Evolutionary conservation across 306 rosid genomes (phyloP), one percentile per base, ranked within the genome.

Genomic region (Vigna mungo): DNA sequence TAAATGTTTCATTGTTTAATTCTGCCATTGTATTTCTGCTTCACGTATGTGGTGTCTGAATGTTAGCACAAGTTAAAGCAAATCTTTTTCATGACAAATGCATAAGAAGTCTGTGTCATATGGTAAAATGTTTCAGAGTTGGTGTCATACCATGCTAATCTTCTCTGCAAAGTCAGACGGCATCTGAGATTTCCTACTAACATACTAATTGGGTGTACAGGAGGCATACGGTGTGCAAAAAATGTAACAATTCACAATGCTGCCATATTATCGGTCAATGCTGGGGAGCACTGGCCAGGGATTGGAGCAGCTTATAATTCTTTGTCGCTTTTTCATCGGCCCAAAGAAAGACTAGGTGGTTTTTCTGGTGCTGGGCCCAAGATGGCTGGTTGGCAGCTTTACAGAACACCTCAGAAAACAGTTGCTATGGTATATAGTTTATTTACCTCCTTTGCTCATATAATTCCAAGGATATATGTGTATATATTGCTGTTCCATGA

Each of bases 271-370:
- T 95, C 99, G 69, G 86, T 95, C 88, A 90, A 89, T 86, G 96
- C 97, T 51, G 96, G 97, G 71, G 99, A 95, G 78, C 97, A 95
- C 85, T 95, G 99, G 99, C 80, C 92, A 81, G 99, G 99, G 73
- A 86, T 95, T 79, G 99, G 99, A 79, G 97, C 99, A 27, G 96
- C 99, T 75, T 97, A 95, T 86, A 95, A 92, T 82, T 95, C 99
- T 63, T 77, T 91, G 88, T 92, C 99, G 70, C 99, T 95, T 55
- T 95, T 87, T 76, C 96, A 95, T 78, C 99, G 99, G 78, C 97
- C 99, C 73, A 97, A 92, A 86, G 98, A 95, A 85, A 95, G 96
- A 84, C 97, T 89, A 10, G 97, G 97, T 70, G 63, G 97, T 84
- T 80, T 90, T 86, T 84, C 99, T 75, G 83, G 89, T 77, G 1